A percentile compares a stretch with the other conserved stretches of the same genome.
Conservation (phyloP, 805 yeast species). For the Candida manassasensis region DNA sequence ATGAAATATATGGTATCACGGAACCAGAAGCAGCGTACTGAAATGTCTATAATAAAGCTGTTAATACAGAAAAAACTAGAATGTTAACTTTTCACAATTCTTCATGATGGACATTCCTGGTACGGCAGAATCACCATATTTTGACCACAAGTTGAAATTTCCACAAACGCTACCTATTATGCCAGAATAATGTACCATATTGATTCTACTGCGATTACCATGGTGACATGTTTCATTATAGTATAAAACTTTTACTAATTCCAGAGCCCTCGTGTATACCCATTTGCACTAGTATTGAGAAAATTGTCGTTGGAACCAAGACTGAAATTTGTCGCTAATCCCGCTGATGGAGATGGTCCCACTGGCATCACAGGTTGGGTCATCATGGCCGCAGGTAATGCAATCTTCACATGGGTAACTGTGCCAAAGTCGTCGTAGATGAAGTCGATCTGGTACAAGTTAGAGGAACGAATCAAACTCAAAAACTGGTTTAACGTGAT, state of each 20-base stretch:
- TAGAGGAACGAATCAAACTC: conserved; percentile 10
- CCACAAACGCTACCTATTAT: no score
- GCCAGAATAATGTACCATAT: no score
- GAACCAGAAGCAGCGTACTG: no score
- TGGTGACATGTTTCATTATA: no score
- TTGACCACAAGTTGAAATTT: no score
- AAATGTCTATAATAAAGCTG: no score
- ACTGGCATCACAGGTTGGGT: conserved; percentile 1
- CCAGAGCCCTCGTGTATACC: conserved; percentile 4
- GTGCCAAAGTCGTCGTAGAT: conserved; percentile 43
- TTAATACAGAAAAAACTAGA: no score
- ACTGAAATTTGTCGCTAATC: conserved; percentile 9
- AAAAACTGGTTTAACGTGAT: conserved; percentile 31
- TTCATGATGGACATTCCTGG: no score
- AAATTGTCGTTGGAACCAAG: conserved; percentile 2
- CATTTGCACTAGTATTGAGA: not conserved
- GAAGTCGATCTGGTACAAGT: conserved; percentile 36
- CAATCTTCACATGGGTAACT: conserved; percentile 39
- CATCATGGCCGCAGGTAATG: conserved; percentile 4
- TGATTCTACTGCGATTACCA: no score
- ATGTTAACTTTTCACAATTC: no score
- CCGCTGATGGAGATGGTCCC: conserved; percentile 12
- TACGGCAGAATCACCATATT: no score
- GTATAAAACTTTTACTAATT: conserved; percentile 1
- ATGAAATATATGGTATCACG: no score